Conservation (phyloP, 257 asterid genomes). For the Fraxinus cuspidata region DNA sequence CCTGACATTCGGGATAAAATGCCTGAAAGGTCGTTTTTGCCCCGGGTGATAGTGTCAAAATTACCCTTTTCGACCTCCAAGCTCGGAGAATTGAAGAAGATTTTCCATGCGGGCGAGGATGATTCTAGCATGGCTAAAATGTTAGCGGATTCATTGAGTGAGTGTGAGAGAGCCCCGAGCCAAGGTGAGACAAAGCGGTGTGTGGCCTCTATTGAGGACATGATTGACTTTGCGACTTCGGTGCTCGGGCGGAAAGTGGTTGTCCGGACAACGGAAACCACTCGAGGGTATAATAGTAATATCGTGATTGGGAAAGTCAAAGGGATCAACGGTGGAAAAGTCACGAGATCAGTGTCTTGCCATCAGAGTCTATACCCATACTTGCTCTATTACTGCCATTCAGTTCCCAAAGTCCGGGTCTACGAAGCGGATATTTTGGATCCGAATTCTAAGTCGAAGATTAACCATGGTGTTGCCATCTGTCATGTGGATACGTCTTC, state of each 20-base stretch:
- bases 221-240: conserved; percentile 86
- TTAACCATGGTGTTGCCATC: conserved; percentile 82
- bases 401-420: conserved; percentile 91
- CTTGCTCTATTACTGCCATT: conserved; percentile 82
- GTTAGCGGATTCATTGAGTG: conserved; percentile 49
- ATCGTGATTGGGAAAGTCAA: conserved; percentile 60
- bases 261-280: conserved; percentile 61
- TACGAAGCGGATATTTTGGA: conserved; percentile 80
- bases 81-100: conserved; percentile 41
- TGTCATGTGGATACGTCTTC: conserved; percentile 80
- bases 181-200: conserved; percentile 82
- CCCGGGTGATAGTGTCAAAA: conserved; percentile 67
- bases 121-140: conserved; percentile 50
- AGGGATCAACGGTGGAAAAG: conserved; percentile 72
- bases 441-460: conserved; percentile 47
- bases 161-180: conserved; percentile 82
- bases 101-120: conserved; percentile 70
- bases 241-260: conserved; percentile 72
- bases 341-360: conserved; percentile 80
- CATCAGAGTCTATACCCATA: conserved; percentile 84
- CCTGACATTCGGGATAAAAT: conserved; percentile 85
- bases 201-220: conserved; percentile 80
- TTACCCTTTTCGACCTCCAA: conserved; percentile 82
- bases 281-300: conserved; percentile 45
- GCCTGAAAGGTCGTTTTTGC: conserved; percentile 91